Percentiles rank a stretch among this genome's conserved stretches.
These are phyloP conservation scores for Ceratocystis ficicola DNA, from an alignment of 2,329 filamentous ascomycete genomes.

Conservation along the genomic window DNA sequence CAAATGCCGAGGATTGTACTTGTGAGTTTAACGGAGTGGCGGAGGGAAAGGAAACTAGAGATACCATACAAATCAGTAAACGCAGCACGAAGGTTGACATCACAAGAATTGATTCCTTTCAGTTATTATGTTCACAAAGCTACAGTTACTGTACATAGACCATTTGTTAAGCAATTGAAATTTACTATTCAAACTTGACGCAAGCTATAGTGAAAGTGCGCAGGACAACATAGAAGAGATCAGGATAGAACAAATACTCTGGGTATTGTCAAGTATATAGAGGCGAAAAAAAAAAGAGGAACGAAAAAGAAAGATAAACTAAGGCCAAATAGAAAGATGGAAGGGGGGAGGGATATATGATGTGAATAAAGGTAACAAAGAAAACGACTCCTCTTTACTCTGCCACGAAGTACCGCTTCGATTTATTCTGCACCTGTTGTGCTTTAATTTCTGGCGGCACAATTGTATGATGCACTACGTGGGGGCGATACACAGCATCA, in stretches of 20 bases:
- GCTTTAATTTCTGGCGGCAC: constrained; percentile 59
- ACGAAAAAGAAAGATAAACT: constrained; percentile 15
- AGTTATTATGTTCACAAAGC: neutral
- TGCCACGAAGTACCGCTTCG: constrained; percentile 61
- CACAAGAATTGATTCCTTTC: no score
- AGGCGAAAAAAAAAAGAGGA: constrained; percentile 12
- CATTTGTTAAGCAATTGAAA: constrained; percentile 10
- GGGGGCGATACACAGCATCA: constrained; percentile 79
- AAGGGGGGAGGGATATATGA: neutral
- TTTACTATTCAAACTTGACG: neutral
- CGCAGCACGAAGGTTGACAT: neutral
- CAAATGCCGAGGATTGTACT: neutral
- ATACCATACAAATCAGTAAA: neutral
- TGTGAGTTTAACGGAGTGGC: neutral
- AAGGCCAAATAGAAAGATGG: neutral
- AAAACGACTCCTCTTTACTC: constrained; percentile 33
- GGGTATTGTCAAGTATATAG: constrained; percentile 1
- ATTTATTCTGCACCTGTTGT: constrained; percentile 51
- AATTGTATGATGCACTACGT: constrained; percentile 82
- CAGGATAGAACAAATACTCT: neutral
- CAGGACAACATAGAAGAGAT: neutral
- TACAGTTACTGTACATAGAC: constrained; percentile 7
- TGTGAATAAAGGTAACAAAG: constrained; percentile 21
- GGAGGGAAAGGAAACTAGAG: neutral
- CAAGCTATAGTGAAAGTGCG: neutral